Evolutionary conservation across 2,329 filamentous ascomycete genomes (phyloP).

Genomic region (Monosporascus sp.): DNA sequence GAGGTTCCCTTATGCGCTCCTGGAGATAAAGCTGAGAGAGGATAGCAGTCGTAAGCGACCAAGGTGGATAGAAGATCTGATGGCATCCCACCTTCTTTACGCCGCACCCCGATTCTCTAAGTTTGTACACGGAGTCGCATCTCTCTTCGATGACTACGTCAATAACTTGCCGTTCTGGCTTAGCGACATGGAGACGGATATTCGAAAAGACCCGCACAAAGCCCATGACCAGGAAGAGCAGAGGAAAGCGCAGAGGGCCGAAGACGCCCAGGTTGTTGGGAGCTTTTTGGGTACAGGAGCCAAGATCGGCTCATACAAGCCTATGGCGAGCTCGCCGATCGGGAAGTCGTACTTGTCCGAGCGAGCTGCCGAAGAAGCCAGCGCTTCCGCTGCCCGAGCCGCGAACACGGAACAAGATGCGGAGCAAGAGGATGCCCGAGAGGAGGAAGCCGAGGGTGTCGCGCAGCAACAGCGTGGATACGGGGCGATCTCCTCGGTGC

Average conservation of each 20-base stretch:
- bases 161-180: slow-evolving; percentile 97
- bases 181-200: slow-evolving; percentile 84
- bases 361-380: slow-evolving; percentile 43
- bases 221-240: slow-evolving; percentile 92
- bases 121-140: slow-evolving; percentile 89
- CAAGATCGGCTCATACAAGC: slow-evolving; percentile 50
- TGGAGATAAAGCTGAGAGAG: slow-evolving; percentile 87
- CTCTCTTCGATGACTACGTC: slow-evolving; percentile 91
- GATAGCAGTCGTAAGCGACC: slow-evolving; percentile 62
- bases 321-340: slow-evolving; percentile 60
- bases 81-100: slow-evolving; percentile 87
- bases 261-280: slow-evolving; percentile 85
- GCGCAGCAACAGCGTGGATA: slow-evolving; percentile 32
- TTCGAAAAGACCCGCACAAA: slow-evolving; percentile 83
- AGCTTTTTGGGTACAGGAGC: slow-evolving; percentile 64
- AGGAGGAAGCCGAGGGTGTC: slow-evolving; percentile 22
- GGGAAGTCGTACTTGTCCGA: slow-evolving; percentile 61
- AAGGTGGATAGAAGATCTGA: slow-evolving; percentile 86
- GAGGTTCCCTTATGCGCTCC: slow-evolving; percentile 81
- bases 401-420: slow-evolving; percentile 11
- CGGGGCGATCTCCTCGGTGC: slow-evolving; percentile 61
- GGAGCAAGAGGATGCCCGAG: slow-evolving; percentile 15
- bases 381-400: slow-evolving; percentile 19
- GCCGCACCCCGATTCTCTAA: slow-evolving; percentile 90
- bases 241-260: slow-evolving; percentile 70